phyloP scores from a whole-genome alignment of 768 basidiomycete genomes.

The Filobasidium wieringae region DNA sequence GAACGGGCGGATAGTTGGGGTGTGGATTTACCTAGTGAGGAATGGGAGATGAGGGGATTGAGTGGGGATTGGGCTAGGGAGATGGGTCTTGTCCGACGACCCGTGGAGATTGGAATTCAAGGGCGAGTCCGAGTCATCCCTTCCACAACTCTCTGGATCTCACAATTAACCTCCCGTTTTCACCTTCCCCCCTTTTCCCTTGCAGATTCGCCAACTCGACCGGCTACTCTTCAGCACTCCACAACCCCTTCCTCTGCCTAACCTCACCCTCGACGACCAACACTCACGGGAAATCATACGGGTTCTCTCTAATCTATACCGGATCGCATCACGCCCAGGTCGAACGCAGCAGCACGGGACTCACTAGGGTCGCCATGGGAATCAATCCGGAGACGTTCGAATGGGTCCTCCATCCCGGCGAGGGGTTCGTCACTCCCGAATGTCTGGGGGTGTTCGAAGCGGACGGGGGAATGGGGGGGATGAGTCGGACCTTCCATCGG shows the following conservation, averaged over 20 bases:
- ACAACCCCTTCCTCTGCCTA: conserved; percentile 25
- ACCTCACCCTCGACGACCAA: conserved; percentile 15
- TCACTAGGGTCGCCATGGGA: conserved; percentile 17
- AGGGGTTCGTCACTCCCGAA: conserved; percentile 21
- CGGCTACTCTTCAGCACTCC: conserved; percentile 20
- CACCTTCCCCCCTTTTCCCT: too few species aligned
- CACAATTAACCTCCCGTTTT: too few species aligned
- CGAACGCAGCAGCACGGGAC: conserved; percentile 11
- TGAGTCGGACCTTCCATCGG: conserved; percentile 18
- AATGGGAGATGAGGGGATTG: conserved; percentile 20
- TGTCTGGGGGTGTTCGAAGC: conserved; percentile 19
- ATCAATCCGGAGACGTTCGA: conserved; percentile 22
- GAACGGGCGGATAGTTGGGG: conserved; percentile 13
- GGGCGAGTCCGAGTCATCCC: conserved; percentile 8
- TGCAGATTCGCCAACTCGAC: conserved; percentile 15
- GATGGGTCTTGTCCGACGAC: conserved; percentile 4
- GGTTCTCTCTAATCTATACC: conserved; percentile 22
- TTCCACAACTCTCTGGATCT: not conserved
- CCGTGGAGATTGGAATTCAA: conserved; percentile 19
- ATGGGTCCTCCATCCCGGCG: conserved; percentile 15
- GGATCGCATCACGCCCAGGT: conserved; percentile 17
- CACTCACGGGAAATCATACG: conserved; percentile 16
- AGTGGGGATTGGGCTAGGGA: conserved; percentile 24
- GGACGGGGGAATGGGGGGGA: conserved; percentile 16
- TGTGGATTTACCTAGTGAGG: conserved; percentile 13